A percentile compares a stretch with the other conserved stretches of the same genome.
Evolutionary conservation across 352 stramenopile species (phyloP).

Genomic region (Phytopythium kandeliae): DNA sequence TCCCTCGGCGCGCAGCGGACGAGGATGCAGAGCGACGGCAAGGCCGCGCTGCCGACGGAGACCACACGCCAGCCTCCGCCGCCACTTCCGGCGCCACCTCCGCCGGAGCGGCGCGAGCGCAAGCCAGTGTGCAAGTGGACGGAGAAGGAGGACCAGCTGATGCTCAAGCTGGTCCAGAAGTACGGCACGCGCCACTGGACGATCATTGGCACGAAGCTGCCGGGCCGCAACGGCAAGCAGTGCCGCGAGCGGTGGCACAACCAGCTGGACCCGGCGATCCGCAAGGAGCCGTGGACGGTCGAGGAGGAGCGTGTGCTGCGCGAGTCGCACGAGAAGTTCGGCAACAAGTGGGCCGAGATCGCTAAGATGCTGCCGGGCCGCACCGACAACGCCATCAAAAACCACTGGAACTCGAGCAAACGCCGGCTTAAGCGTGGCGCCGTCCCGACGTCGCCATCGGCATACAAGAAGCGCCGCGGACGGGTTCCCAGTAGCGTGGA

Average conservation of each 20-base stretch:
- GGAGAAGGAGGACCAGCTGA: constrained; percentile 85
- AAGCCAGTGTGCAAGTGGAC: constrained; percentile 85
- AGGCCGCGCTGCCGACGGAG: not conserved
- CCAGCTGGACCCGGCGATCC: constrained; percentile 91
- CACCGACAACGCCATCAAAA: constrained; percentile 92
- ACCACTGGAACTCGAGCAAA: constrained; percentile 91
- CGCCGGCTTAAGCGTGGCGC: constrained; percentile 53
- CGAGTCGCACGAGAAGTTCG: constrained; percentile 69
- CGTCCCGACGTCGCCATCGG: constrained; percentile 8
- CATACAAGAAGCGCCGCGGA: constrained; percentile 12
- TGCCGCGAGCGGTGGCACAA: constrained; percentile 97
- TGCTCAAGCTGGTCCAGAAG: constrained; percentile 85
- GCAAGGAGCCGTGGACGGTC: constrained; percentile 89
- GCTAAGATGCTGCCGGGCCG: constrained; percentile 82
- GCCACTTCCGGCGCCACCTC: too few species aligned
- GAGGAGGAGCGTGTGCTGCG: constrained; percentile 83
- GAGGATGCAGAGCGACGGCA: not conserved
- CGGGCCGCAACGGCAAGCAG: constrained; percentile 92
- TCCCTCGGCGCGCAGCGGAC: not conserved
- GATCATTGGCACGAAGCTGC: constrained; percentile 95
- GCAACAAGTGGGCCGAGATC: constrained; percentile 91
- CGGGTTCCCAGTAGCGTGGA: too few species aligned
- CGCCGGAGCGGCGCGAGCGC: constrained; percentile 28
- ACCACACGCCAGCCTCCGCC: not conserved
- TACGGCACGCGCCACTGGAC: constrained; percentile 96